Evolutionary conservation across 2,329 filamentous ascomycete species (phyloP).

Genomic region (Nemania sp.): DNA sequence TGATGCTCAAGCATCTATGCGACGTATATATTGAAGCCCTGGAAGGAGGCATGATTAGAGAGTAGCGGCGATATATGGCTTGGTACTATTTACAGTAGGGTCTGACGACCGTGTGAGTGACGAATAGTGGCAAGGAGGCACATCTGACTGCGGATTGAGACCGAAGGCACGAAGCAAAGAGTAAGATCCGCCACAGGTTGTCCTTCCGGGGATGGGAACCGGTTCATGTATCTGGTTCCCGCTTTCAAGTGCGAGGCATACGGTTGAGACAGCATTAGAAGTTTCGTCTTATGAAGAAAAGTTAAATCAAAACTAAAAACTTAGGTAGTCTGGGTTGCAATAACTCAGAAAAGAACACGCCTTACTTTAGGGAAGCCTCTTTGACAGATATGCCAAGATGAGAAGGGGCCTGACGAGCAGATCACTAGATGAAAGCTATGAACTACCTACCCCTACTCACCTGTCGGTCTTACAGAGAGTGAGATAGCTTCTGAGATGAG

Average conservation of each 20-base stretch:
- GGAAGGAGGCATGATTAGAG: background rate
- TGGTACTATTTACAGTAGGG: background rate
- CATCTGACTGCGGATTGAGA: too few relatives aligned
- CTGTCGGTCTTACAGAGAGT: background rate
- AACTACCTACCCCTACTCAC: background rate
- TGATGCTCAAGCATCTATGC: background rate
- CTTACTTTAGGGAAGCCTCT: too few relatives aligned
- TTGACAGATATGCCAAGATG: background rate
- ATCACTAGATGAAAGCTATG: slow-evolving; percentile 4
- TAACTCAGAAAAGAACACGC: too few relatives aligned
- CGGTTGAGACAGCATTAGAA: background rate
- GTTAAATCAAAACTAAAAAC: too few relatives aligned
- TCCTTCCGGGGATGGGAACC: too few relatives aligned
- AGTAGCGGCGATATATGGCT: background rate
- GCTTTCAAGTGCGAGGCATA: background rate
- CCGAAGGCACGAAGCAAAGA: too few relatives aligned
- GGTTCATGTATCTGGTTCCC: too few relatives aligned
- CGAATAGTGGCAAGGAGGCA: background rate
- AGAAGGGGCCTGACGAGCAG: slow-evolving; percentile 1
- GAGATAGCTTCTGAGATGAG: slow-evolving; percentile 9
- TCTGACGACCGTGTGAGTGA: background rate
- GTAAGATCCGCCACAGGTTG: too few relatives aligned
- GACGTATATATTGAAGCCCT: background rate
- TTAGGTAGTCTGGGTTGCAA: too few relatives aligned
- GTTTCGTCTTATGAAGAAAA: too few relatives aligned